Conservation (phyloP, 164 flowering plant species). For the Cinnamomum chago region DNA sequence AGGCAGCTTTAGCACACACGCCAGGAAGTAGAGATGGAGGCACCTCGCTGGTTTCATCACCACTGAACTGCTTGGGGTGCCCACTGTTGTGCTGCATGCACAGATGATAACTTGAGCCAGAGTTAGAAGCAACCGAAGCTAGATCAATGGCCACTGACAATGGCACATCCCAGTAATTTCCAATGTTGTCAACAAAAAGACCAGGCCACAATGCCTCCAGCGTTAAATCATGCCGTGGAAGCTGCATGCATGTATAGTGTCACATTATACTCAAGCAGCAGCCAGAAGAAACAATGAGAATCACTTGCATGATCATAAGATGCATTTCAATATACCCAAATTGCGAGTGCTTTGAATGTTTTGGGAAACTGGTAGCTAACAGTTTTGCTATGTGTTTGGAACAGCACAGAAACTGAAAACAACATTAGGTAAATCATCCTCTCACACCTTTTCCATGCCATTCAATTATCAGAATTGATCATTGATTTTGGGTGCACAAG, state of each 20-base stretch:
- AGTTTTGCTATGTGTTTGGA: background rate
- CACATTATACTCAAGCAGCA: conserved; percentile 11
- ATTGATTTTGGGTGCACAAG: background rate
- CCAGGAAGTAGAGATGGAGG: conserved; percentile 64
- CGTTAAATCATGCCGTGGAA: conserved; percentile 60
- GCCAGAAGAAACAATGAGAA: background rate
- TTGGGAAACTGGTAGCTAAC: background rate
- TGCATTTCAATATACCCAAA: background rate
- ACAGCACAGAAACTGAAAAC: background rate
- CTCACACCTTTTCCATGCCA: background rate
- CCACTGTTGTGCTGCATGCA: conserved; percentile 53
- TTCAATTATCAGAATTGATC: background rate
- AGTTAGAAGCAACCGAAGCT: conserved; percentile 59
- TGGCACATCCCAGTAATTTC: conserved; percentile 88
- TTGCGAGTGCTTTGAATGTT: background rate
- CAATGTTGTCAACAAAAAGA: conserved; percentile 61
- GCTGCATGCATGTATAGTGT: conserved; percentile 40
- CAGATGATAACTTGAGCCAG: conserved; percentile 66
- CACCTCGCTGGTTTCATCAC: conserved; percentile 24
- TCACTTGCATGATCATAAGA: background rate
- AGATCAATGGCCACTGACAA: conserved; percentile 57
- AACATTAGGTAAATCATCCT: background rate
- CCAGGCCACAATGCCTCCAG: conserved; percentile 71
- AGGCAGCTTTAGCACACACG: conserved; percentile 48
- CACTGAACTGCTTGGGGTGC: conserved; percentile 35